These are phyloP conservation scores for Oenanthe sinensis DNA, from an alignment of 129 eudicot genomes.

Conservation along the genomic window DNA sequence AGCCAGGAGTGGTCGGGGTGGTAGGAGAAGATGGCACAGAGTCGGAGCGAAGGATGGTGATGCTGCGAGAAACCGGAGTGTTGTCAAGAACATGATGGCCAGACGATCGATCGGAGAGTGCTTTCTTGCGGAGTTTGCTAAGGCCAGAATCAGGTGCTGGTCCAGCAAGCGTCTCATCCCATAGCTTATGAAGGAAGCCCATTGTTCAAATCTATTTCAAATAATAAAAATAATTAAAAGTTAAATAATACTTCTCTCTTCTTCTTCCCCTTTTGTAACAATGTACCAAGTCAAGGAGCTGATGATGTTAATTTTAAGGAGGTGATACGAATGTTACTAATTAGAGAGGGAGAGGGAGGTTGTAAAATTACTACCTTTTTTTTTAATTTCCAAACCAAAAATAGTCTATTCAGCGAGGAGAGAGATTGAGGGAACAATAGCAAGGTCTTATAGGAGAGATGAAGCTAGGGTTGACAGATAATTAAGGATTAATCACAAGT, in stretches of 20 bases:
- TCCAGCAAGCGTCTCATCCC: constrained; percentile 83
- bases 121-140: constrained; percentile 16
- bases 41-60: constrained; percentile 35
- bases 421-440: background rate
- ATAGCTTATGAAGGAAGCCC: constrained; percentile 73
- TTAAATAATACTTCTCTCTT: background rate
- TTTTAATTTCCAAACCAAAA: background rate
- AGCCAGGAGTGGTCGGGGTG: constrained; percentile 21
- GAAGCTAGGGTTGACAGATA: background rate
- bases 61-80: constrained; percentile 44
- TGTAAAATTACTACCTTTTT: background rate
- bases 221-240: background rate
- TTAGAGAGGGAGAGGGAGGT: constrained; percentile 8
- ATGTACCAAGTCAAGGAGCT: background rate
- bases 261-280: constrained; percentile 7
- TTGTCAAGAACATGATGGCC: background rate
- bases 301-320: background rate
- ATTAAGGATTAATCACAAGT: background rate
- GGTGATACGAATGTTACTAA: constrained; percentile 10
- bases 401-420: background rate
- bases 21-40: constrained; percentile 55
- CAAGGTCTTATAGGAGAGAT: background rate
- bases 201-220: constrained; percentile 15
- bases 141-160: constrained; percentile 53
- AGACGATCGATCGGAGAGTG: constrained; percentile 12